phyloP scores from a whole-genome alignment of 805 yeast genomes.

The Wickerhamiella nectarea region DNA sequence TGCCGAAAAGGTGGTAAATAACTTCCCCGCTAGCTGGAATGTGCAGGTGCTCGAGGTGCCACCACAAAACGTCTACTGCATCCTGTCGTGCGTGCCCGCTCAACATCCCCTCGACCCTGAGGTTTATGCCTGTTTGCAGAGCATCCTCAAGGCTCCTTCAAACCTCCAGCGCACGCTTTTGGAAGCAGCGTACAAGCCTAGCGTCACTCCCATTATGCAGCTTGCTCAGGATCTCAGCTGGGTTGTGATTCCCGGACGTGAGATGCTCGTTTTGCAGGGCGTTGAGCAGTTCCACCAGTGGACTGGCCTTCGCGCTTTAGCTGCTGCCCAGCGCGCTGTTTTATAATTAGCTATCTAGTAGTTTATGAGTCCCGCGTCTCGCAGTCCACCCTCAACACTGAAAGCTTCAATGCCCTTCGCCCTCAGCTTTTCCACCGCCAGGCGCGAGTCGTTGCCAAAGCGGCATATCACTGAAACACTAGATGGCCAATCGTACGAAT shows the following conservation, averaged over 20 bases:
- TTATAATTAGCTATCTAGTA: neutral
- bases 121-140: conserved; percentile 6
- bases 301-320: conserved; percentile 31
- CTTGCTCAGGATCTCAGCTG: conserved; percentile 54
- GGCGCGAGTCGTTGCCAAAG: conserved; percentile 81
- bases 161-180: conserved; percentile 38
- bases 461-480: conserved; percentile 57
- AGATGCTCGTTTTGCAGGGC: conserved; percentile 90
- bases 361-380: neutral
- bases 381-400: conserved; percentile 69
- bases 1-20: conserved; percentile 40
- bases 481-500: conserved; percentile 23
- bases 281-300: conserved; percentile 71
- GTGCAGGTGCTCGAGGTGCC: conserved; percentile 51
- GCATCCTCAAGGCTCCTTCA: conserved; percentile 29
- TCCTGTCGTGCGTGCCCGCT: conserved; percentile 21
- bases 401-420: conserved; percentile 34
- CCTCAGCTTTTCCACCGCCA: conserved; percentile 47
- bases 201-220: conserved; percentile 72
- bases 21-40: conserved; percentile 48
- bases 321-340: conserved; percentile 18
- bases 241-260: conserved; percentile 81
- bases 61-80: conserved; percentile 34
- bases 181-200: conserved; percentile 93
- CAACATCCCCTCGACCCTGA: conserved; percentile 13